These are phyloP conservation scores for Aspergillus aculeatinus DNA, from an alignment of 2,329 filamentous ascomycete genomes.

Conservation along the genomic window DNA sequence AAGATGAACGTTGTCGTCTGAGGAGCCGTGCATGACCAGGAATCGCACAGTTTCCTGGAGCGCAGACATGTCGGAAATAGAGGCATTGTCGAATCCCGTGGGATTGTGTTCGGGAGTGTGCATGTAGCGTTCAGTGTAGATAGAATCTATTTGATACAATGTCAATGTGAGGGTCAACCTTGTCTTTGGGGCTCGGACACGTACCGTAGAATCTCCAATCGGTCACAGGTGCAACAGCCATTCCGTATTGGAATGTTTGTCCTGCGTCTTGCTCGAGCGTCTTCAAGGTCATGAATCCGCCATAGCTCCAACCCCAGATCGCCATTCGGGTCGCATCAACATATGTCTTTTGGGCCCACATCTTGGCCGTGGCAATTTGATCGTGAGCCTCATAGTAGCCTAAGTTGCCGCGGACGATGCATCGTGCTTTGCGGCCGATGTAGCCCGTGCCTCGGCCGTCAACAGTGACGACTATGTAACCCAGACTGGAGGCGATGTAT, in stretches of 20 bases:
- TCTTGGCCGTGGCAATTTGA: constrained; percentile 85
- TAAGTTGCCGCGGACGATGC: constrained; percentile 77
- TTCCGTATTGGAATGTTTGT: constrained; percentile 88
- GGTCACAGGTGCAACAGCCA: constrained; percentile 97
- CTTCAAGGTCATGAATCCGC: constrained; percentile 93
- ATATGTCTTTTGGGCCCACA: constrained; percentile 78
- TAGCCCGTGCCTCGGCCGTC: constrained; percentile 92
- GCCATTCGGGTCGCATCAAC: constrained; percentile 79
- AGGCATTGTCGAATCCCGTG: constrained; percentile 71
- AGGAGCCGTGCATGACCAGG: constrained; percentile 92
- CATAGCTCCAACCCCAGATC: constrained; percentile 99
- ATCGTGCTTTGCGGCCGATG: constrained; percentile 79
- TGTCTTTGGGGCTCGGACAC: neutral
- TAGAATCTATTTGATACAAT: constrained; percentile 27
- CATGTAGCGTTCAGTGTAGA: constrained; percentile 73
- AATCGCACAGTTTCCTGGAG: constrained; percentile 79
- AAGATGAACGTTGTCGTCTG: constrained; percentile 96
- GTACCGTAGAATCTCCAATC: constrained; percentile 89
- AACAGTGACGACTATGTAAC: constrained; percentile 92
- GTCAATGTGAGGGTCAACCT: neutral
- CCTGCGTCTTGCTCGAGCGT: constrained; percentile 89
- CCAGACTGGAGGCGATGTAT: constrained; percentile 79
- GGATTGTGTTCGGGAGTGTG: constrained; percentile 82
- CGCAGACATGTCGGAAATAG: constrained; percentile 71
- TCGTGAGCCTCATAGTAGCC: constrained; percentile 83